These are phyloP conservation scores for Chlamydomonas sp. DNA, from an alignment of 139 green algal genomes.

Conservation along the genomic window DNA sequence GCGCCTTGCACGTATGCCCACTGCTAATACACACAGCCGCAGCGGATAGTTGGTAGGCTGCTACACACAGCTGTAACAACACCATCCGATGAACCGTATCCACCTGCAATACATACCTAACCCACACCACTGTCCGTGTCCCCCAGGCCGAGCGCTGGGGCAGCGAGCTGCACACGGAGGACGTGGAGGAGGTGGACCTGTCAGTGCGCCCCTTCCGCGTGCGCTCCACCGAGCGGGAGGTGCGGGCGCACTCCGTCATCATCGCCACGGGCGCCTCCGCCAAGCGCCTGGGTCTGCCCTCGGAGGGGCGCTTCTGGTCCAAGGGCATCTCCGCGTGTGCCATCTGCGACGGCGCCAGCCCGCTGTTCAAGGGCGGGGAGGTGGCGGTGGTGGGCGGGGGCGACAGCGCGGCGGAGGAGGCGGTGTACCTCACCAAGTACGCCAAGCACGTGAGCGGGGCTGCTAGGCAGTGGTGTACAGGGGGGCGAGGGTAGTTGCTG, in stretches of 20 bases:
- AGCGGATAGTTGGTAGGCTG: too few relatives aligned
- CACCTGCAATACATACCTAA: too few relatives aligned
- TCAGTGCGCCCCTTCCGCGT: constrained; percentile 82
- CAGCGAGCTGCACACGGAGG: constrained; percentile 89
- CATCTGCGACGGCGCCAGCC: constrained; percentile 95
- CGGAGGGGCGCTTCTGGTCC: constrained; percentile 92
- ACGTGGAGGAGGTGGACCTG: constrained; percentile 94
- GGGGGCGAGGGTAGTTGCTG: background rate
- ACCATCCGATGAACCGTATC: too few relatives aligned
- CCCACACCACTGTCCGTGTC: background rate
- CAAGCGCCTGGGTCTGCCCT: constrained; percentile 86
- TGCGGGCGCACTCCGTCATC: constrained; percentile 87
- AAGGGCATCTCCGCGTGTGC: constrained; percentile 96
- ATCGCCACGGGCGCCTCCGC: constrained; percentile 97
- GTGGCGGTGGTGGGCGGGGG: constrained; percentile 97
- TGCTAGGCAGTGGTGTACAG: background rate
- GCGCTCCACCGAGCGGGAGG: constrained; percentile 71
- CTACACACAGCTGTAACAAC: too few relatives aligned
- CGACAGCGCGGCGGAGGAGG: constrained; percentile 96
- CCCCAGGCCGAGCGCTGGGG: constrained; percentile 95
- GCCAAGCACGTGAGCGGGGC: constrained; percentile 70
- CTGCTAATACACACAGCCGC: too few relatives aligned
- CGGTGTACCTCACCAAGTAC: constrained; percentile 99
- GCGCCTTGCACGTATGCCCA: too few relatives aligned
- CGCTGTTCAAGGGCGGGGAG: constrained; percentile 84